Evolutionary conservation across 139 green algal genomes (phyloP).

Genomic region (Micromonas commoda): DNA sequence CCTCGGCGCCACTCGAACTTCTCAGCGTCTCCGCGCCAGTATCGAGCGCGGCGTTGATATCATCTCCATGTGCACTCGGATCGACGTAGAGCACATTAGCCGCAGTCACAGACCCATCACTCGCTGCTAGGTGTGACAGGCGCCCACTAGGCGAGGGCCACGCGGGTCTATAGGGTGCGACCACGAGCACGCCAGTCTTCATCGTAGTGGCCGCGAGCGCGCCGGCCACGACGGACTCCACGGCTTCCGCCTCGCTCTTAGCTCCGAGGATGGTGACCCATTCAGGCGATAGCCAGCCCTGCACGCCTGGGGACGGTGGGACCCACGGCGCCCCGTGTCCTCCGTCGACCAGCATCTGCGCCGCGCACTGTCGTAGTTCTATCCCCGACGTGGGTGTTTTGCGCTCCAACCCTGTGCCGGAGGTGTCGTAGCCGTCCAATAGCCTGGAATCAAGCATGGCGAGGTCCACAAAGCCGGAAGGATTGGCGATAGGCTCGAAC

Average conservation of each 20-base stretch:
- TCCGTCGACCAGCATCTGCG: not conserved
- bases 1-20: not conserved
- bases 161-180: not conserved
- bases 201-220: not conserved
- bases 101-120: too few species aligned
- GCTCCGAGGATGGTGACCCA: too few species aligned
- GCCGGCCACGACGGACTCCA: not conserved
- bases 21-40: not conserved
- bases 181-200: not conserved
- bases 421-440: not conserved
- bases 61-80: not conserved
- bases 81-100: not conserved
- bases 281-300: too few species aligned
- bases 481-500: too few species aligned
- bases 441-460: not conserved
- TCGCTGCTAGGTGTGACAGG: not conserved
- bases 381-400: not conserved
- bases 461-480: not conserved
- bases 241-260: not conserved
- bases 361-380: not conserved
- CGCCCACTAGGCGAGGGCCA: not conserved
- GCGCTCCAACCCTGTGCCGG: not conserved
- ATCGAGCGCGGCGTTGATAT: not conserved
- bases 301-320: too few species aligned
- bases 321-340: too few species aligned